A percentile compares a stretch with the other conserved stretches of the same genome.
Conservation (phyloP, 106 monocot genomes). For the Platanthera guangdongensis region DNA sequence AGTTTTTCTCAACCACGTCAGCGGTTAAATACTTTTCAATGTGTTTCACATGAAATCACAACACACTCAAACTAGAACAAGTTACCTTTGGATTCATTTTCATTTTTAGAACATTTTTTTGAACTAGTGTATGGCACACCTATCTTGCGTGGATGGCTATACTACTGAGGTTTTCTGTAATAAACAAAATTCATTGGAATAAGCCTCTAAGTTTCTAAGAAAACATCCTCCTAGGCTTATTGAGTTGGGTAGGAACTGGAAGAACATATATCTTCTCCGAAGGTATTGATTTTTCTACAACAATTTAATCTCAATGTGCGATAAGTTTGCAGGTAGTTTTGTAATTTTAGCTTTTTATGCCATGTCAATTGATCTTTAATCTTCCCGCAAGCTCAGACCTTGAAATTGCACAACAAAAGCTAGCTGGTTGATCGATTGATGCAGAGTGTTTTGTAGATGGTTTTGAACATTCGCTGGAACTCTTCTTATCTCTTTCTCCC, state of each 20-base stretch:
- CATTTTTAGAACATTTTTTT: neutral
- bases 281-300: neutral
- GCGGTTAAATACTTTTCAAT: neutral
- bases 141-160: neutral
- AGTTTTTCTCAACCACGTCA: neutral
- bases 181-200: neutral
- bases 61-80: neutral
- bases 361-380: neutral
- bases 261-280: neutral
- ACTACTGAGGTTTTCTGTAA: neutral
- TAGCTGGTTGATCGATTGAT: too few relatives aligned
- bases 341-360: neutral
- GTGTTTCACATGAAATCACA: neutral
- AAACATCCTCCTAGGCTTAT: neutral
- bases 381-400: too few relatives aligned
- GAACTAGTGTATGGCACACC: neutral
- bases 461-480: too few relatives aligned
- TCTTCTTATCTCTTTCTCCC: too few relatives aligned
- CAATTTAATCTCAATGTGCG: neutral
- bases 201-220: neutral
- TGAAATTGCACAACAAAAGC: too few relatives aligned
- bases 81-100: neutral
- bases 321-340: neutral
- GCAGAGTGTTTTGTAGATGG: too few relatives aligned
- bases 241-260: neutral